Evolutionary conservation across 2,329 filamentous ascomycete genomes (phyloP).

Genomic region (Fusarium tricinctum): DNA sequence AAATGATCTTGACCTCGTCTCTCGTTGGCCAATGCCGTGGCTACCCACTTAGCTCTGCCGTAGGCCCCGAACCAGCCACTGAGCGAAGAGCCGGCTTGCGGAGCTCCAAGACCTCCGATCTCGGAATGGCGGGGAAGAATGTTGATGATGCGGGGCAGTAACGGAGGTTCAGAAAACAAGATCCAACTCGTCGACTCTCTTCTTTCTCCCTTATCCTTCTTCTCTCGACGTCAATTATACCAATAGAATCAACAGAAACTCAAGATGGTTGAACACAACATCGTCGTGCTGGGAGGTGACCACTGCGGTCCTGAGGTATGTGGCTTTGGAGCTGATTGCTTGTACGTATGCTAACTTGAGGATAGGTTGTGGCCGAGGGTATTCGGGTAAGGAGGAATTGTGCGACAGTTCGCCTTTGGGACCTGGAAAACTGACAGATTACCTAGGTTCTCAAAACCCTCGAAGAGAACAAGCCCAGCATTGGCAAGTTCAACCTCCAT

Average conservation of each 20-base stretch:
- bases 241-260: background rate
- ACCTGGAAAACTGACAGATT: background rate
- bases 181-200: conserved; percentile 13
- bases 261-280: conserved; percentile 77
- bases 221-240: background rate
- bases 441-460: conserved; percentile 81
- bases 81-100: conserved; percentile 34
- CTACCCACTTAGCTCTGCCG: conserved; percentile 36
- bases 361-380: conserved; percentile 81
- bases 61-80: conserved; percentile 41
- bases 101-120: conserved; percentile 52
- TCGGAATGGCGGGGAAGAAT: conserved; percentile 55
- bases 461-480: conserved; percentile 77
- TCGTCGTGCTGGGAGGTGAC: conserved; percentile 86
- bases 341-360: conserved; percentile 36
- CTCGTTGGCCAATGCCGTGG: conserved; percentile 41
- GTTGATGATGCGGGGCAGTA: conserved; percentile 46
- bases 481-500: conserved; percentile 87
- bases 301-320: conserved; percentile 88
- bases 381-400: conserved; percentile 75
- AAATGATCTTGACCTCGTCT: conserved; percentile 36
- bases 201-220: conserved; percentile 12
- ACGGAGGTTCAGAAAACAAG: conserved; percentile 33
- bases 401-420: background rate
- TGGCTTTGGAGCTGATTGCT: conserved; percentile 15